These are phyloP conservation scores for Cetraspora pellucida DNA, from an alignment of 192 early-diverging fungal species.

Conservation along the genomic window DNA sequence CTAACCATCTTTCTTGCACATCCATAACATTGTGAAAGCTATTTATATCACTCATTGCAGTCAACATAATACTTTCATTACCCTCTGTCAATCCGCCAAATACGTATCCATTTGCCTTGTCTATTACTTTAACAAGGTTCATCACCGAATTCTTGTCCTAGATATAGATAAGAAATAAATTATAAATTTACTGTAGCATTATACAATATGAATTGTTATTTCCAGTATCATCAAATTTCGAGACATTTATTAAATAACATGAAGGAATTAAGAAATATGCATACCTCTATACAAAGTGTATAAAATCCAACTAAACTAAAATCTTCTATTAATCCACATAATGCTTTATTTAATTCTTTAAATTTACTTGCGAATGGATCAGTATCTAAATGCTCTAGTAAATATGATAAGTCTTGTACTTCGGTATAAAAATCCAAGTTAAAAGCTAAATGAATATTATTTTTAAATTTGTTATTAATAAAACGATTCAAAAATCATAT, in stretches of 20 bases:
- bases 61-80: slow-evolving; percentile 76
- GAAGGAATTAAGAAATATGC: background rate
- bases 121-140: slow-evolving; percentile 74
- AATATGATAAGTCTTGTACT: slow-evolving; percentile 85
- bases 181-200: background rate
- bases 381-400: slow-evolving; percentile 75
- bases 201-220: too few species aligned
- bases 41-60: slow-evolving; percentile 49
- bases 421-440: slow-evolving; percentile 95
- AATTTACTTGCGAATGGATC: slow-evolving; percentile 69
- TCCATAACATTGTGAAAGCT: slow-evolving; percentile 45
- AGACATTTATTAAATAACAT: background rate
- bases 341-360: slow-evolving; percentile 72
- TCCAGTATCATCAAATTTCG: too few species aligned
- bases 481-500: background rate
- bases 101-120: slow-evolving; percentile 91
- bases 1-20: slow-evolving; percentile 53
- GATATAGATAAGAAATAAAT: slow-evolving; percentile 40
- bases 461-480: background rate
- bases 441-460: slow-evolving; percentile 59
- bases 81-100: slow-evolving; percentile 78
- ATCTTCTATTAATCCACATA: slow-evolving; percentile 91
- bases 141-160: slow-evolving; percentile 85
- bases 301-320: slow-evolving; percentile 90
- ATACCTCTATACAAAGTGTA: slow-evolving; percentile 69